Evolutionary conservation across 129 eudicot genomes (phyloP), one percentile per base, ranked within the genome.

Genomic region (Dittrichia graveolens): DNA sequence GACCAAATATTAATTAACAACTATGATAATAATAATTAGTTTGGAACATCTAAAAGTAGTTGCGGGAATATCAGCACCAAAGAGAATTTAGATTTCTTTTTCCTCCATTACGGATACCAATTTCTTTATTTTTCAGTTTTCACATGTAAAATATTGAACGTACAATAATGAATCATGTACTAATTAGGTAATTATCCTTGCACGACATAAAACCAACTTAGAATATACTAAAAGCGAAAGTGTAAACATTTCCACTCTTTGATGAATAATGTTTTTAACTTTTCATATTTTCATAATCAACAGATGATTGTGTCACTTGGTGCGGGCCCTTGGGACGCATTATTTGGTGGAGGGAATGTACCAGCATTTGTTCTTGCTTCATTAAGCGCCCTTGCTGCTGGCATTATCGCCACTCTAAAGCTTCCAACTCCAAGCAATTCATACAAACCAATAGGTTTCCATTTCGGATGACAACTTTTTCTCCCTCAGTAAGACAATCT

Each of bases 321-420:
- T 57, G 99, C 99, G 73, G 99, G 99, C 69, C 97, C 97, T 59
- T 95, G 99, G 97, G 97, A 90, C 77, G 97, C 92, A 43, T 79
- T 95, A 77, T 90, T 95, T 78, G 99, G 99, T 63, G 99, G 97
- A 50, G 97, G 99, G 37, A 95, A 95, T 63, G 74, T 85, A 78
- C 99, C 99, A 0, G 97, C 97, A 19, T 95, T 95, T 82, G 94
- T 88, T 75, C 85, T 90, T 57, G 99, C 99, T 34, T 95, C 99
- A 44, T 10, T 90, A 38, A 46, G 84, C 39, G 96, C 97, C 73
- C 79, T 94, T 24, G 91, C 86, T 47, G 98, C 97, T 75, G 90
- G 98, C 59, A 69, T 90, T 49, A 66, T 94, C 57, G 97, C 98
- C 62, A 72, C 75, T 43, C 81, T 72, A 57, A 94, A 71, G 83